Conservation (phyloP, 805 yeast species). For the Starmerella kuoi region DNA sequence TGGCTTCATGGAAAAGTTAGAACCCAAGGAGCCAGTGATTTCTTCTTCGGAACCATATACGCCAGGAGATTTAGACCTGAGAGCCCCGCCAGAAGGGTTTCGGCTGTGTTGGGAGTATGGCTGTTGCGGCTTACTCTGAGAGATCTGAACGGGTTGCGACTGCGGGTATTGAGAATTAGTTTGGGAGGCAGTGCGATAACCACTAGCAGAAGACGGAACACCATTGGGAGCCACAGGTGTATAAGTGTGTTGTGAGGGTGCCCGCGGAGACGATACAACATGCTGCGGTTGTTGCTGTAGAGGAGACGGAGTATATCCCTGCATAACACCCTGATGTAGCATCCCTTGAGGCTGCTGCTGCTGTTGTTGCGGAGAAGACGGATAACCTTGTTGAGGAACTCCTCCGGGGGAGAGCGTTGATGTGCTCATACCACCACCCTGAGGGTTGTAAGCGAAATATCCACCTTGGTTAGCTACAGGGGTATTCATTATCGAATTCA, state of each 20-base stretch:
- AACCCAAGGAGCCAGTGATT: conserved; percentile 12
- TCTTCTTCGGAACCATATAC: conserved; percentile 9
- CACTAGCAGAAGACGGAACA: too few species aligned
- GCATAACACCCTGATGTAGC: neutral
- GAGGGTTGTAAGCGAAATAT: neutral
- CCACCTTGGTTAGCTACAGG: conserved; percentile 2
- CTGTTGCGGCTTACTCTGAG: too few species aligned
- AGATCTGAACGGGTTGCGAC: too few species aligned
- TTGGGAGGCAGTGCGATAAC: too few species aligned
- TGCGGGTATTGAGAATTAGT: too few species aligned
- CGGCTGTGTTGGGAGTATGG: too few species aligned
- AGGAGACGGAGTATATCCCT: too few species aligned
- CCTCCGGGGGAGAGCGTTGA: neutral
- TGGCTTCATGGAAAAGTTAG: conserved; percentile 8
- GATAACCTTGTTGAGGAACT: neutral
- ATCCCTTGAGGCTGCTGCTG: neutral
- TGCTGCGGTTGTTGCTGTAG: too few species aligned
- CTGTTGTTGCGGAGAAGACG: neutral
- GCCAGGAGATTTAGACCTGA: neutral
- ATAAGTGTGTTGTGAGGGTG: too few species aligned
- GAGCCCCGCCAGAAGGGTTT: neutral
- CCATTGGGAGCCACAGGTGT: too few species aligned
- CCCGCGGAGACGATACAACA: too few species aligned
- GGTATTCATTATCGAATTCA: conserved; percentile 4
- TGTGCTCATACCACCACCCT: neutral